Percentiles rank a stretch among this genome's conserved stretches.
These are phyloP conservation scores for Lotmaria passim DNA, from an alignment of 208 protist species.

Conservation along the genomic window DNA sequence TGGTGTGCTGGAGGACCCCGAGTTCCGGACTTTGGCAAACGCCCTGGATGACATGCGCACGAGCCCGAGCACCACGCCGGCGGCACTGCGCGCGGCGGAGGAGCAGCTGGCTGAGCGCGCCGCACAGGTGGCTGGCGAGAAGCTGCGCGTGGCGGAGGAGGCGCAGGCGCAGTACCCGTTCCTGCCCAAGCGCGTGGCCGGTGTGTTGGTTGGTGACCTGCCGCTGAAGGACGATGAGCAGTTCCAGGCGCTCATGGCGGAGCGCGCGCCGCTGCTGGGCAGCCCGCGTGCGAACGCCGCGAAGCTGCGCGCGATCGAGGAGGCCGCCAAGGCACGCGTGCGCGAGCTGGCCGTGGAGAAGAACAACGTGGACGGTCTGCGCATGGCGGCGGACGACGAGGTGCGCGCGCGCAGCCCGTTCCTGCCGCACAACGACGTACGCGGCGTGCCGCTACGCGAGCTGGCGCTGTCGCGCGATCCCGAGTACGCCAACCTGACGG, in stretches of 20 bases:
- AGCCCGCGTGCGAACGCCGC: not conserved
- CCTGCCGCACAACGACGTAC: slow-evolving; percentile 38
- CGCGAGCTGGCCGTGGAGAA: not conserved
- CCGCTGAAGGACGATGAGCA: slow-evolving; percentile 7
- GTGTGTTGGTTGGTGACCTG: slow-evolving; percentile 39
- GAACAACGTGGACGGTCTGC: slow-evolving; percentile 3
- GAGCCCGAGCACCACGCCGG: slow-evolving; percentile 17
- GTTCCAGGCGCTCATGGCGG: slow-evolving; percentile 7
- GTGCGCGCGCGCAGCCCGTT: slow-evolving; percentile 18
- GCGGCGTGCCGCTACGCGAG: slow-evolving; percentile 38
- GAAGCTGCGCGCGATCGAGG: not conserved
- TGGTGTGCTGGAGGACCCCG: slow-evolving; percentile 41
- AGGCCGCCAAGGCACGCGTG: not conserved
- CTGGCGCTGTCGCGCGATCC: slow-evolving; percentile 32
- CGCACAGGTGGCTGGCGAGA: slow-evolving; percentile 27
- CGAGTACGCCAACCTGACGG: slow-evolving; percentile 27
- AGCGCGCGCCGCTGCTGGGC: not conserved
- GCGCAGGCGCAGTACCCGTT: no score
- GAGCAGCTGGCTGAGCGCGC: slow-evolving; percentile 25
- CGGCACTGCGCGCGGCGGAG: slow-evolving; percentile 27
- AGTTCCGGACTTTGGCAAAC: slow-evolving; percentile 34
- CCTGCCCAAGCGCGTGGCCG: slow-evolving; percentile 33
- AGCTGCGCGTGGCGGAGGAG: no score
- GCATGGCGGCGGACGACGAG: slow-evolving; percentile 1
- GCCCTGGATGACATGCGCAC: slow-evolving; percentile 32